Evolutionary conservation across 2,329 filamentous ascomycete species (phyloP).

Genomic region (Rutstroemia sydowiana): DNA sequence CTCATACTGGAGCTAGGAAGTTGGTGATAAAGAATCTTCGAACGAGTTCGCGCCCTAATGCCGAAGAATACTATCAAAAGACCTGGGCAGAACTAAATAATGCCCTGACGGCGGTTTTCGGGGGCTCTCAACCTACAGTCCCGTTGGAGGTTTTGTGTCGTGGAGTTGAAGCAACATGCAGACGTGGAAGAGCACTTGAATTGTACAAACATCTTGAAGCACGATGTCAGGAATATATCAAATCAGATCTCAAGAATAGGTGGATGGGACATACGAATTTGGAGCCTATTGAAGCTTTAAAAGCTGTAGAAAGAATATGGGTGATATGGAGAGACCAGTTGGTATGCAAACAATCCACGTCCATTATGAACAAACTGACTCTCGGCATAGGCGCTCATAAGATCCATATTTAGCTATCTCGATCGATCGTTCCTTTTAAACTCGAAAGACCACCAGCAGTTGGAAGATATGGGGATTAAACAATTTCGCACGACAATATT

Average conservation of each 20-base stretch:
- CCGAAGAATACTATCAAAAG: constrained; percentile 70
- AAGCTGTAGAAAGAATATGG: constrained; percentile 55
- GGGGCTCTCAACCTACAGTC: constrained; percentile 50
- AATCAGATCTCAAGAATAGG: constrained; percentile 43
- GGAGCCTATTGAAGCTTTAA: constrained; percentile 57
- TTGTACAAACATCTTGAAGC: constrained; percentile 60
- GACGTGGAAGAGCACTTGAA: constrained; percentile 62
- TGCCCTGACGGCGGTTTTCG: constrained; percentile 69
- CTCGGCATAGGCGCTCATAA: constrained; percentile 56
- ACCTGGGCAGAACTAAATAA: constrained; percentile 67
- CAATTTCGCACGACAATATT: constrained; percentile 62
- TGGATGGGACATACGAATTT: constrained; percentile 43
- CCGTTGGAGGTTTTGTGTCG: constrained; percentile 88
- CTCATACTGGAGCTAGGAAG: constrained; percentile 71
- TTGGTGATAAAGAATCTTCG: constrained; percentile 92
- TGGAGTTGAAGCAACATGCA: constrained; percentile 85
- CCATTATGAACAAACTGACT: constrained; percentile 6
- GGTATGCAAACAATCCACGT: constrained; percentile 38
- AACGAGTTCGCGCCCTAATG: constrained; percentile 49
- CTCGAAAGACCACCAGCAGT: constrained; percentile 58
- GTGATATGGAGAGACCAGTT: constrained; percentile 69
- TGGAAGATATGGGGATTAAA: constrained; percentile 73
- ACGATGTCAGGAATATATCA: constrained; percentile 62
- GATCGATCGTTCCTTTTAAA: constrained; percentile 83
- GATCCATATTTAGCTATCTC: constrained; percentile 88